phyloP scores from a whole-genome alignment of 2,329 filamentous ascomycete genomes.

The Sclerotiophoma versabilis region DNA sequence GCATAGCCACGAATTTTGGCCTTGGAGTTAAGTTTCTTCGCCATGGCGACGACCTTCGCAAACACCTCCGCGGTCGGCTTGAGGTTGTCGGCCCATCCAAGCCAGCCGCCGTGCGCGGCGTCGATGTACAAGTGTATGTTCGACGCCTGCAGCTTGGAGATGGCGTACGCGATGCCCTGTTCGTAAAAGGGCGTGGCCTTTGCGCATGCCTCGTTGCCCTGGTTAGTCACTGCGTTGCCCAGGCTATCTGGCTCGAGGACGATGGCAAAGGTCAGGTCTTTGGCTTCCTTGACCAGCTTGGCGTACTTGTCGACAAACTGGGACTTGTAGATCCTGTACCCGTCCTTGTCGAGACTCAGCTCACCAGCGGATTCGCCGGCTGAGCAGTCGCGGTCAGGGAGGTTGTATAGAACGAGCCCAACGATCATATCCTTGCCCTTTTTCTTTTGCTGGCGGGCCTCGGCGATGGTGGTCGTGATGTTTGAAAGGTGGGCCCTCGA shows the following conservation, averaged over 20 bases:
- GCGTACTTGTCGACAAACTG: conserved; percentile 40
- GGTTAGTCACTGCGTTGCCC: conserved; percentile 41
- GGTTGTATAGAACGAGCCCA: conserved; percentile 77
- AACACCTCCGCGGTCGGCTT: conserved; percentile 36
- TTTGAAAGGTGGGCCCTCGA: conserved; percentile 27
- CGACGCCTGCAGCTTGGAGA: conserved; percentile 37
- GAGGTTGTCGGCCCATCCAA: conserved; percentile 41
- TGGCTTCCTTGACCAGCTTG: conserved; percentile 30
- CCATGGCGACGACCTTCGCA: conserved; percentile 31
- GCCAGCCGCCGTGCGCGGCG: conserved; percentile 41
- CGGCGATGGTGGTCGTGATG: conserved; percentile 30
- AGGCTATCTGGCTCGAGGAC: conserved; percentile 39
- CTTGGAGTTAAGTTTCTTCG: conserved; percentile 30
- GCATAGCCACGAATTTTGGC: conserved; percentile 36
- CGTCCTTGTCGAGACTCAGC: conserved; percentile 70
- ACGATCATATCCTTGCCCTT: conserved; percentile 30
- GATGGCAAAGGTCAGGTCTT: conserved; percentile 39
- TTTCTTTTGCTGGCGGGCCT: conserved; percentile 32
- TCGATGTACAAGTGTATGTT: conserved; percentile 41
- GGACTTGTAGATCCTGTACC: conserved; percentile 35
- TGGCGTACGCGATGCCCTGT: conserved; percentile 39
- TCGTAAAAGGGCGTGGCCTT: conserved; percentile 37
- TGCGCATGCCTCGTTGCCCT: conserved; percentile 30
- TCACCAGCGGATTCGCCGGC: conserved; percentile 81
- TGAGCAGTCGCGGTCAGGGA: conserved; percentile 90